Evolutionary conservation across 257 asterid genomes (phyloP).

Genomic region (Solanum medicagineum): DNA sequence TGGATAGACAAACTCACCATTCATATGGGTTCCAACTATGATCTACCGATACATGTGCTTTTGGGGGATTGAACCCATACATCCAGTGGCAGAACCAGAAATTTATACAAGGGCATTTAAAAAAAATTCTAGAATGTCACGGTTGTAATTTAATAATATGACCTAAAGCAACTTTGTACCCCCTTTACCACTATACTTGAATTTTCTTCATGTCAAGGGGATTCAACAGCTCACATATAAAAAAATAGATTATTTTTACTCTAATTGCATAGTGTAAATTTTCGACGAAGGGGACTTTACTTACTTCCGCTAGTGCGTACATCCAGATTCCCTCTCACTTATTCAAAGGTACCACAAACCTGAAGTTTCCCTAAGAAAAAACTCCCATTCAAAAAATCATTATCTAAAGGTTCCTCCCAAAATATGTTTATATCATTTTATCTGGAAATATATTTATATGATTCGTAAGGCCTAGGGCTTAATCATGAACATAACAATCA

Average conservation of each 20-base stretch:
- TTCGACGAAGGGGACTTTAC: neutral
- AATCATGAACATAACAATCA: neutral
- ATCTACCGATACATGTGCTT: neutral
- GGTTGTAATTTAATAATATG: neutral
- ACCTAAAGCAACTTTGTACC: neutral
- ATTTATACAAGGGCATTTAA: neutral
- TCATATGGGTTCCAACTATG: neutral
- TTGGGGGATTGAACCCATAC: neutral
- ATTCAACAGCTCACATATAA: neutral
- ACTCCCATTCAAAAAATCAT: neutral
- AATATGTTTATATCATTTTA: too few species aligned
- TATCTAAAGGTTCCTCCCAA: neutral
- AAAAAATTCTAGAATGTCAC: neutral
- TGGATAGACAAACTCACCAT: neutral
- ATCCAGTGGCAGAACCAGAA: neutral
- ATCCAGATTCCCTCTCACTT: neutral
- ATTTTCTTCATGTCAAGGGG: neutral
- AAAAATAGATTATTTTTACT: neutral
- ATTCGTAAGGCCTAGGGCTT: neutral
- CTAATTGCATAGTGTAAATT: neutral
- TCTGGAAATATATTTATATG: neutral
- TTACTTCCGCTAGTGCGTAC: neutral
- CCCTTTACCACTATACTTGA: neutral
- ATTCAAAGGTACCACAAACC: neutral
- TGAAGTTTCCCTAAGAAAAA: neutral